phyloP scores from a whole-genome alignment of 2,329 filamentous ascomycete genomes.

The Xylariaceae sp. region DNA sequence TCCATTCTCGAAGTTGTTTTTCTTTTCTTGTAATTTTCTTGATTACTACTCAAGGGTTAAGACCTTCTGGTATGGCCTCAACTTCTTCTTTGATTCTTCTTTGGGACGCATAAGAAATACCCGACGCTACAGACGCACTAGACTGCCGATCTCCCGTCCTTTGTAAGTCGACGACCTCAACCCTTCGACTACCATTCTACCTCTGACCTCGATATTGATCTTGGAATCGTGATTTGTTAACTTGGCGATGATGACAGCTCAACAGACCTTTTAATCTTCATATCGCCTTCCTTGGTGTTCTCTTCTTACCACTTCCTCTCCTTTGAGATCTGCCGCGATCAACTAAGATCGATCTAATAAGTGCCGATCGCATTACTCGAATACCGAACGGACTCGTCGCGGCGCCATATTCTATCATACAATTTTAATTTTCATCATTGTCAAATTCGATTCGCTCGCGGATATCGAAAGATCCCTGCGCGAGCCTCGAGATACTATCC shows the following conservation, averaged over 20 bases:
- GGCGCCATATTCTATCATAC: not conserved
- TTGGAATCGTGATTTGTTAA: too few relatives aligned
- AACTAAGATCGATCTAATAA: conserved; percentile 7
- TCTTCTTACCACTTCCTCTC: too few relatives aligned
- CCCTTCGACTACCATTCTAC: not conserved
- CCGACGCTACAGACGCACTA: not conserved
- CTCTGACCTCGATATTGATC: too few relatives aligned
- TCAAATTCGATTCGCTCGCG: too few relatives aligned
- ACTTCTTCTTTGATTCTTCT: not conserved
- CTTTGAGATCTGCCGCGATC: not conserved
- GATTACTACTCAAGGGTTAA: not conserved
- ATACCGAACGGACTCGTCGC: conserved; percentile 2
- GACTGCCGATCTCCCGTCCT: not conserved
- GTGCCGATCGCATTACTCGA: conserved; percentile 4
- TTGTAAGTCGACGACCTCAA: not conserved
- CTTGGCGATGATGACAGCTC: too few relatives aligned
- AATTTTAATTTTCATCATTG: too few relatives aligned
- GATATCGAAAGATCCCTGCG: not conserved
- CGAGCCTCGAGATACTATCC: too few relatives aligned
- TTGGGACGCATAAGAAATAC: not conserved
- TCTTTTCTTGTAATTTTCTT: too few relatives aligned
- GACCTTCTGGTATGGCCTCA: not conserved
- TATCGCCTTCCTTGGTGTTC: too few relatives aligned
- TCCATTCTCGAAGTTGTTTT: too few relatives aligned
- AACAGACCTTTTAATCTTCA: too few relatives aligned